These are phyloP conservation scores for Macrolepiota albuminosa DNA, from an alignment of 768 basidiomycete genomes.

Conservation along the genomic window DNA sequence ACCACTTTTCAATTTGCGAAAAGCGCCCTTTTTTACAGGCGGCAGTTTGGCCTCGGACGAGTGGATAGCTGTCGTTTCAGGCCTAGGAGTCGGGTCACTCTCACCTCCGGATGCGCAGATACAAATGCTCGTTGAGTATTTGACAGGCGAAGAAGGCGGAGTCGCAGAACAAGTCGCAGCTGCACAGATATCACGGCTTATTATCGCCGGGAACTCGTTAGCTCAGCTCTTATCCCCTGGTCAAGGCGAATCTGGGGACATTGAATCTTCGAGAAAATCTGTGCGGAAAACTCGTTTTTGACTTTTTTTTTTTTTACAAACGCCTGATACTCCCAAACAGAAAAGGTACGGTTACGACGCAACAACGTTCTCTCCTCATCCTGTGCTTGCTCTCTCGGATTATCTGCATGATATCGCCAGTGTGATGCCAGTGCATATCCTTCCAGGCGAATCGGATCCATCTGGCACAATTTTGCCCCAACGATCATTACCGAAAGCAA, in stretches of 20 bases:
- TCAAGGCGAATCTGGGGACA: constrained; percentile 26
- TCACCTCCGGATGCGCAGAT: constrained; percentile 65
- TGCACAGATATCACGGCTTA: constrained; percentile 73
- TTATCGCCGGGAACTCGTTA: constrained; percentile 89
- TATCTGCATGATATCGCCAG: constrained; percentile 73
- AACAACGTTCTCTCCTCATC: constrained; percentile 68
- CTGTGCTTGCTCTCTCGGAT: constrained; percentile 62
- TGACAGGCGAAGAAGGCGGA: constrained; percentile 80
- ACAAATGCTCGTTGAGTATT: constrained; percentile 87
- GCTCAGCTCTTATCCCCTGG: constrained; percentile 37
- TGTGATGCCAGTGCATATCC: constrained; percentile 78
- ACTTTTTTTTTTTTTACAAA: neutral
- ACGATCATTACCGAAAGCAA: constrained; percentile 86
- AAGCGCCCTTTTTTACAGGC: neutral
- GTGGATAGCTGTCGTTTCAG: constrained; percentile 86
- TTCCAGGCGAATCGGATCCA: constrained; percentile 88
- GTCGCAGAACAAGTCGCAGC: constrained; percentile 58
- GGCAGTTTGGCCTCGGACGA: constrained; percentile 38
- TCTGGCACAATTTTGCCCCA: constrained; percentile 89
- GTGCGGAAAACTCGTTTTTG: constrained; percentile 32
- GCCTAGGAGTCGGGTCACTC: constrained; percentile 70
- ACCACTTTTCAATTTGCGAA: constrained; percentile 5
- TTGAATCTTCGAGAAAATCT: constrained; percentile 42
- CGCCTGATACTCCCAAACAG: constrained; percentile 28
- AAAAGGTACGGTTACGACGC: constrained; percentile 64